Evolutionary conservation across 2,329 filamentous ascomycete species (phyloP).

Genomic region (Teratosphaeria nubilosa): DNA sequence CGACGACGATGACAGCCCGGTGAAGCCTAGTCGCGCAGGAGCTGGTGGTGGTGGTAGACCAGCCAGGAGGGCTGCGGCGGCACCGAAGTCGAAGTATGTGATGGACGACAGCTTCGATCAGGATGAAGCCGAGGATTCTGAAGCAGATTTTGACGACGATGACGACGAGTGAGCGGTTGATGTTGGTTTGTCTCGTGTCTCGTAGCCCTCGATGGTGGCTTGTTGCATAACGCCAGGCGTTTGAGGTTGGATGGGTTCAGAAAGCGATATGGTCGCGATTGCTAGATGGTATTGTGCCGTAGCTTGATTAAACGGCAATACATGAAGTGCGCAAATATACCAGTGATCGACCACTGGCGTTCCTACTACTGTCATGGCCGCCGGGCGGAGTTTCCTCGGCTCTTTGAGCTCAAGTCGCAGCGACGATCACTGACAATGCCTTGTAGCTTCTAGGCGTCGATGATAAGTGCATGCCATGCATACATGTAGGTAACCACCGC

Average conservation of each 20-base stretch:
- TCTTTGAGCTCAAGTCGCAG: not conserved
- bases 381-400: not conserved
- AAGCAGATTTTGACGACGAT: slow-evolving; percentile 33
- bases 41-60: slow-evolving; percentile 21
- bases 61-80: slow-evolving; percentile 34
- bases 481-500: no score
- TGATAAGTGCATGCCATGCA: no score
- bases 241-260: no score
- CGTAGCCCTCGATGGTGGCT: not conserved
- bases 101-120: slow-evolving; percentile 31
- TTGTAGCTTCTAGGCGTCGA: no score
- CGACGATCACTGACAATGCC: no score
- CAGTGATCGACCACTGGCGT: not conserved
- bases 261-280: not conserved
- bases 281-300: not conserved
- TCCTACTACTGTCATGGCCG: not conserved
- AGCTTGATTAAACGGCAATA: not conserved
- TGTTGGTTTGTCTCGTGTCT: not conserved
- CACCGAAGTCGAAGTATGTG: slow-evolving; percentile 34
- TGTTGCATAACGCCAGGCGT: no score
- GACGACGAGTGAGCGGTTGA: not conserved
- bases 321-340: not conserved
- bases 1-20: slow-evolving; percentile 22
- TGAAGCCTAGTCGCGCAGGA: slow-evolving; percentile 15
- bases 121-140: slow-evolving; percentile 36